Percentiles rank a stretch among this genome's conserved stretches.
These are phyloP conservation scores for Eucalyptus pauciflora DNA, from an alignment of 345 rosid species.

Conservation along the genomic window DNA sequence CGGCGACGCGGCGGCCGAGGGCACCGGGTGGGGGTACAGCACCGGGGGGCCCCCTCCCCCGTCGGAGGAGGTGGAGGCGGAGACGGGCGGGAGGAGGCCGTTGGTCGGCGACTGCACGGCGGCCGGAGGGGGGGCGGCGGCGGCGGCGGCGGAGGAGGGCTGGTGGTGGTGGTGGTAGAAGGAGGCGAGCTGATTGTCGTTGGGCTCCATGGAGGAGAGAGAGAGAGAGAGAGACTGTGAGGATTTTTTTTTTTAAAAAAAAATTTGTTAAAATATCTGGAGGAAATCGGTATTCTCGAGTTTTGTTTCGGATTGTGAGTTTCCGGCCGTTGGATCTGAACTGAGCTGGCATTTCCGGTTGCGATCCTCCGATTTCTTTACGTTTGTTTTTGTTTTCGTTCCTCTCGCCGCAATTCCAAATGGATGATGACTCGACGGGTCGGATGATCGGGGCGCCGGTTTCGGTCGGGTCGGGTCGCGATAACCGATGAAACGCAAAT, in stretches of 20 bases:
- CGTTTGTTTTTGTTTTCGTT: not conserved
- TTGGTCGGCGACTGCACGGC: constrained; percentile 38
- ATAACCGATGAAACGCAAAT: not conserved
- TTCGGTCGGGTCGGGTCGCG: not conserved
- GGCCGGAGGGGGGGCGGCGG: constrained; percentile 12
- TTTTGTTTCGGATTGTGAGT: not conserved
- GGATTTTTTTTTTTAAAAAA: not conserved
- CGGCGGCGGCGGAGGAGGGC: constrained; percentile 20
- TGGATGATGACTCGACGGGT: not conserved
- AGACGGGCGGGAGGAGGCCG: constrained; percentile 37
- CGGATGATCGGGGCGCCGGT: not conserved
- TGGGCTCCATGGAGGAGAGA: constrained; percentile 33
- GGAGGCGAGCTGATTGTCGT: constrained; percentile 48
- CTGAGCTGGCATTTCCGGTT: not conserved
- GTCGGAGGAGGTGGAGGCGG: not conserved
- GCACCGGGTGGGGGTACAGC: constrained; percentile 52
- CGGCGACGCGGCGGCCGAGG: constrained; percentile 44
- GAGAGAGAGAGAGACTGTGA: not conserved
- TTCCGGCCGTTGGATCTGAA: not conserved
- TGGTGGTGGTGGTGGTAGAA: constrained; percentile 16
- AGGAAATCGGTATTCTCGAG: not conserved
- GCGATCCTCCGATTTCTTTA: not conserved
- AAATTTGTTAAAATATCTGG: not conserved
- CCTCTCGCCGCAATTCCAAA: not conserved
- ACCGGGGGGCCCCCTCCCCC: constrained; percentile 13